phyloP scores from a whole-genome alignment of 495 filamentous ascomycete genomes.

The Penicillium mononematosum region DNA sequence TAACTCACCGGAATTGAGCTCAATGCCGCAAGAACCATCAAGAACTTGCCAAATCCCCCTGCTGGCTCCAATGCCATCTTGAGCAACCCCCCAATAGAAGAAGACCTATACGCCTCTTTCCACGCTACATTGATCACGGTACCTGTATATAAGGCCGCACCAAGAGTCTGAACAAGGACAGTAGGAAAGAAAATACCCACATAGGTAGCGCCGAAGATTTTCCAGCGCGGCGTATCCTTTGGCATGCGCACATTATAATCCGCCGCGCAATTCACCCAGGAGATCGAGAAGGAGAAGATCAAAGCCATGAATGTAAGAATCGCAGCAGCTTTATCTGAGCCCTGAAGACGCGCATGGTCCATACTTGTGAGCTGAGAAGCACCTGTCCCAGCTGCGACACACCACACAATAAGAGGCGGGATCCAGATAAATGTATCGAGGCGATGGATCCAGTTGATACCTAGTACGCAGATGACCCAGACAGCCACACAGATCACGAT shows the following conservation, averaged over 20 bases:
- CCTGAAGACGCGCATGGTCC: conserved; percentile 43
- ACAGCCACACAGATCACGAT: conserved; percentile 29
- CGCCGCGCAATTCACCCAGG: conserved; percentile 63
- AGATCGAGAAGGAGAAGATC: conserved; percentile 63
- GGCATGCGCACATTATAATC: conserved; percentile 72
- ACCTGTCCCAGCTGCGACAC: conserved; percentile 37
- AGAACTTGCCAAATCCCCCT: conserved; percentile 40
- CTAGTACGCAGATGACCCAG: conserved; percentile 25
- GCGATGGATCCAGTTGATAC: conserved; percentile 30
- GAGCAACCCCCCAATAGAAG: conserved; percentile 61
- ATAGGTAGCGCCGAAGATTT: conserved; percentile 62
- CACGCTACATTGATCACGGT: conserved; percentile 47
- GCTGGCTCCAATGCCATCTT: conserved; percentile 54
- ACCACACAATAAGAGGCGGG: conserved; percentile 40
- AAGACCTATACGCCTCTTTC: conserved; percentile 48
- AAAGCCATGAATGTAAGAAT: conserved; percentile 63
- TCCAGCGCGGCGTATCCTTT: conserved; percentile 41
- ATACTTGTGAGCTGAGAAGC: conserved; percentile 29
- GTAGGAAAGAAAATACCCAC: conserved; percentile 60
- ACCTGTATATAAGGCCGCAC: conserved; percentile 61
- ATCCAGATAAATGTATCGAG: conserved; percentile 36
- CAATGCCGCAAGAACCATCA: conserved; percentile 37
- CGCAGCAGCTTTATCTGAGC: conserved; percentile 52
- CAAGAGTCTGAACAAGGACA: conserved; percentile 64
- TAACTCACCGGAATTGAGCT: conserved; percentile 35